Percentiles rank a stretch among this genome's conserved stretches.
Evolutionary conservation across 2,329 filamentous ascomycete genomes (phyloP).

Genomic region (Ceratocystis destructans): DNA sequence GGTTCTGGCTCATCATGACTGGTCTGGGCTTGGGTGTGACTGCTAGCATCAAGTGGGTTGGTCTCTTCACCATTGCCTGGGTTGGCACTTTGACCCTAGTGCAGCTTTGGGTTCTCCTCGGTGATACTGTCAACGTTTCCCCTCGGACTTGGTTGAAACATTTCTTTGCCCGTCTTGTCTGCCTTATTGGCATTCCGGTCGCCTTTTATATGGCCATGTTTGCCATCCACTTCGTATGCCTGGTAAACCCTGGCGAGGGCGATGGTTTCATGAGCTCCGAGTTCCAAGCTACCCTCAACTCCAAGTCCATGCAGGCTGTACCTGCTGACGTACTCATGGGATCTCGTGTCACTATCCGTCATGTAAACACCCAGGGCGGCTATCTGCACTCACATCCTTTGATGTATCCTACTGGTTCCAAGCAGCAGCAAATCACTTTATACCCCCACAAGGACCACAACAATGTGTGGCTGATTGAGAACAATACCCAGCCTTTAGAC

Average conservation of each 20-base stretch:
- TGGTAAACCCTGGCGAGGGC: slow-evolving; percentile 88
- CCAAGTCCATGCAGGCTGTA: slow-evolving; percentile 90
- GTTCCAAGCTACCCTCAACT: slow-evolving; percentile 94
- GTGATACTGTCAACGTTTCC: slow-evolving; percentile 74
- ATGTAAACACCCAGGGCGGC: slow-evolving; percentile 93
- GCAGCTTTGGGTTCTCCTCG: slow-evolving; percentile 90
- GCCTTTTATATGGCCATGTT: slow-evolving; percentile 97
- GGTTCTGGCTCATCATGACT: slow-evolving; percentile 89
- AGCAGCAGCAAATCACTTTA: slow-evolving; percentile 96
- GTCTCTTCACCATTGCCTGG: slow-evolving; percentile 97
- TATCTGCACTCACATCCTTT: slow-evolving; percentile 93
- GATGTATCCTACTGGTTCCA: slow-evolving; percentile 96
- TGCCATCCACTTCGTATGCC: slow-evolving; percentile 84
- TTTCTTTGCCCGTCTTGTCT: slow-evolving; percentile 80
- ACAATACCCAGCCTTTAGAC: slow-evolving; percentile 81
- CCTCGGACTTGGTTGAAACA: slow-evolving; percentile 84
- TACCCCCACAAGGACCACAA: slow-evolving; percentile 99
- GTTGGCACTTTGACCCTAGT: slow-evolving; percentile 79
- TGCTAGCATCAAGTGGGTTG: slow-evolving; percentile 96
- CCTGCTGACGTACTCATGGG: slow-evolving; percentile 84
- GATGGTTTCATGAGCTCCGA: slow-evolving; percentile 99
- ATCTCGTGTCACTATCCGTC: slow-evolving; percentile 71
- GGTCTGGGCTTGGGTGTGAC: slow-evolving; percentile 82
- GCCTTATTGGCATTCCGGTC: slow-evolving; percentile 74
- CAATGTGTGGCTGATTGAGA: slow-evolving; percentile 88